A percentile compares a stretch with the other conserved stretches of the same genome.
Evolutionary conservation across 2,329 filamentous ascomycete genomes (phyloP).

Genomic region (Cryphonectria nitschkei): DNA sequence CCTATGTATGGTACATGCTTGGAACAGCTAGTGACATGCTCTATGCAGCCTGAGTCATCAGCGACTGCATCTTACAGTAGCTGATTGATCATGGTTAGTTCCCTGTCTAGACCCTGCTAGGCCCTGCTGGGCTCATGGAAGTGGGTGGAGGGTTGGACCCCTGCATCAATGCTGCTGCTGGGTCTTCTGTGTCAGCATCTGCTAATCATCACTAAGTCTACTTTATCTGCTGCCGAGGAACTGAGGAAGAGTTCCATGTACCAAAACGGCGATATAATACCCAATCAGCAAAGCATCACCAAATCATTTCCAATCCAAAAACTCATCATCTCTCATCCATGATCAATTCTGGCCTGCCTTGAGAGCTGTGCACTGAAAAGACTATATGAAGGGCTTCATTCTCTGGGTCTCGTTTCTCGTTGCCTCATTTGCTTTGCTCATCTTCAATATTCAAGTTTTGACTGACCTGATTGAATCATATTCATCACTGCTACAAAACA

Average conservation of each 20-base stretch:
- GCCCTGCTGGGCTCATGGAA: not conserved
- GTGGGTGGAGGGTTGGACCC: not conserved
- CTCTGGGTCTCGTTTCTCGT: slow-evolving; percentile 35
- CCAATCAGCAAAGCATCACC: slow-evolving; percentile 29
- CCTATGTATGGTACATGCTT: too few relatives aligned
- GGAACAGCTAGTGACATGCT: too few relatives aligned
- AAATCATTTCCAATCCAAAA: slow-evolving; percentile 26
- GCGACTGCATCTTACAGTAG: not conserved
- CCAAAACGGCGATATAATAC: not conserved
- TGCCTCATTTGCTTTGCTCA: slow-evolving; percentile 37
- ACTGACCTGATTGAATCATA: slow-evolving; percentile 28
- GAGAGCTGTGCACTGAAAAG: slow-evolving; percentile 21
- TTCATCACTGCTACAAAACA: slow-evolving; percentile 4
- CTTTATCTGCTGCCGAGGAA: not conserved
- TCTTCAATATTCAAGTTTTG: slow-evolving; percentile 33
- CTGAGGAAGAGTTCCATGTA: not conserved
- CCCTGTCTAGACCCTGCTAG: not conserved
- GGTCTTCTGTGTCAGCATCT: slow-evolving; percentile 26
- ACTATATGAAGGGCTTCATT: slow-evolving; percentile 40
- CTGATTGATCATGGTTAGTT: too few relatives aligned
- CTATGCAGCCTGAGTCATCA: too few relatives aligned
- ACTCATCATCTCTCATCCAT: not conserved
- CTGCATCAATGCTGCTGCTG: not conserved
- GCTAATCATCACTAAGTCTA: slow-evolving; percentile 27
- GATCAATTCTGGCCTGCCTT: not conserved